Percentiles rank a stretch among this genome's conserved stretches.
Conservation (phyloP, 2,329 filamentous ascomycete genomes). For the Fusarium sp. region DNA sequence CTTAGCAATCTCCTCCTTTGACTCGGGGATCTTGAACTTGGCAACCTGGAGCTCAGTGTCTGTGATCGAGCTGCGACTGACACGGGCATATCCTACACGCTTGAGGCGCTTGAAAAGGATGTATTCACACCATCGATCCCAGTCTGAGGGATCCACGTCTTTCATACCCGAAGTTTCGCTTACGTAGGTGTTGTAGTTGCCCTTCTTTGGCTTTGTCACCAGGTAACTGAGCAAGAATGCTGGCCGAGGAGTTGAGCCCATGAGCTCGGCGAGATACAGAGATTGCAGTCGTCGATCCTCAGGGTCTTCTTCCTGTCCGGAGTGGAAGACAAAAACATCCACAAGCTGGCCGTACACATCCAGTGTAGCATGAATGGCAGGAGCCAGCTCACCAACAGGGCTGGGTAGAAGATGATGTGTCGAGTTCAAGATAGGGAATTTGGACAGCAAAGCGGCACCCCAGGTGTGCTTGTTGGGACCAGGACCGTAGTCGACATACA, state of each 20-base stretch:
- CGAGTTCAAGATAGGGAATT: slow-evolving; percentile 97
- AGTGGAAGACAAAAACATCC: slow-evolving; percentile 98
- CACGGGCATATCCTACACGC: slow-evolving; percentile 87
- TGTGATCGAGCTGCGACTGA: slow-evolving; percentile 90
- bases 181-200: slow-evolving; percentile 98
- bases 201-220: slow-evolving; percentile 87
- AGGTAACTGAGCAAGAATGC: slow-evolving; percentile 90
- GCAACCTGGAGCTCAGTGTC: slow-evolving; percentile 97
- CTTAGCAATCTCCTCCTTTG: slow-evolving; percentile 65
- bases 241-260: slow-evolving; percentile 84
- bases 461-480: slow-evolving; percentile 99
- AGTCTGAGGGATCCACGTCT: slow-evolving; percentile 91
- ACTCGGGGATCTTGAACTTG: slow-evolving; percentile 85
- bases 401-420: slow-evolving; percentile 95
- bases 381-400: slow-evolving; percentile 92
- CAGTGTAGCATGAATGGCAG: slow-evolving; percentile 95
- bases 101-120: slow-evolving; percentile 92
- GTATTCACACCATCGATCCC: slow-evolving; percentile 99
- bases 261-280: slow-evolving; percentile 86
- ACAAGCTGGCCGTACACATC: slow-evolving; percentile 90
- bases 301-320: slow-evolving; percentile 94
- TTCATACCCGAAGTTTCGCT: slow-evolving; percentile 89
- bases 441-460: slow-evolving; percentile 91
- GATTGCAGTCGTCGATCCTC: slow-evolving; percentile 90
- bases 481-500: slow-evolving; percentile 98